Conservation (phyloP, 2,329 filamentous ascomycete species). For the Sporothrix pallida region DNA sequence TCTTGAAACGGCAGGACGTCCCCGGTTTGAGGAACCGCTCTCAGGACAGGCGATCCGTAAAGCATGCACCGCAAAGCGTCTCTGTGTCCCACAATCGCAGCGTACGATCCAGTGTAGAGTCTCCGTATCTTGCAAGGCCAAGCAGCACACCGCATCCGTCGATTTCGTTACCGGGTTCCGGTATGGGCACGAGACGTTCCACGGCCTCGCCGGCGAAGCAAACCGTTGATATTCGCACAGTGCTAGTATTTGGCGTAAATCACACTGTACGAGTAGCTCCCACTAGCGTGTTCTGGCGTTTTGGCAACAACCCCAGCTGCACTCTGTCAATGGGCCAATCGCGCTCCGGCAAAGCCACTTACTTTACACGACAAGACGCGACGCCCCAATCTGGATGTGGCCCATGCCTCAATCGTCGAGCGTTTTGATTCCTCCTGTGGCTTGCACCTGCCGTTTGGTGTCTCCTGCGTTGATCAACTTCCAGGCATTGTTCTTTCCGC, state of each 20-base stretch:
- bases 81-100: neutral
- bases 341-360: constrained; percentile 28
- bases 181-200: constrained; percentile 22
- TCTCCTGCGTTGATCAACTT: neutral
- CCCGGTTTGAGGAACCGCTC: constrained; percentile 27
- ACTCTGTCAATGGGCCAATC: constrained; percentile 32
- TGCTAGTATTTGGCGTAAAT: neutral
- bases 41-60: constrained; percentile 21
- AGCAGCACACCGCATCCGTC: neutral
- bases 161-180: constrained; percentile 1
- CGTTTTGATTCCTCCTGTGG: constrained; percentile 9
- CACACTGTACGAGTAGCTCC: neutral
- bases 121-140: neutral
- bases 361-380: constrained; percentile 39
- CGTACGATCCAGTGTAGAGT: neutral
- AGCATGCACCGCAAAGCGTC: neutral
- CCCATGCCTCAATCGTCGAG: constrained; percentile 11
- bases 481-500: neutral
- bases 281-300: constrained; percentile 30
- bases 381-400: constrained; percentile 28
- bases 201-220: neutral
- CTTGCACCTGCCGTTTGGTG: constrained; percentile 24
- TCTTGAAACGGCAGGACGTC: constrained; percentile 17
- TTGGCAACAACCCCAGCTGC: constrained; percentile 3
- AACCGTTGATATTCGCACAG: neutral